Evolutionary conservation across 495 filamentous ascomycete species (phyloP).

Genomic region (Penicillium argentinense): DNA sequence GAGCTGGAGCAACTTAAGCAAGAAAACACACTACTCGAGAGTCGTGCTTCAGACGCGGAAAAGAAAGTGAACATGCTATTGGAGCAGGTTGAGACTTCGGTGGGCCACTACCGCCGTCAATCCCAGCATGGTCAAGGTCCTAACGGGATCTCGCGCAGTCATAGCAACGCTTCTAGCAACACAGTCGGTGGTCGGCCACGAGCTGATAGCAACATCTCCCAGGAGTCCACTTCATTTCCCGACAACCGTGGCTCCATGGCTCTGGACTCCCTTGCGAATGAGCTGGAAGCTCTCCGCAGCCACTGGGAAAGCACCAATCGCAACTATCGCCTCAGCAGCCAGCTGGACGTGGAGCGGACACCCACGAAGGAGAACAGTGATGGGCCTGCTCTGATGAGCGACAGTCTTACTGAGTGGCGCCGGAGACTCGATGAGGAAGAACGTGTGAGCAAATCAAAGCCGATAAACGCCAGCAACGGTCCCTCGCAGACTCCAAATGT

Average conservation of each 20-base stretch:
- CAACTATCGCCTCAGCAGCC: slow-evolving; percentile 82
- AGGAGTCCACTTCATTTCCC: slow-evolving; percentile 62
- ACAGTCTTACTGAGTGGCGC: slow-evolving; percentile 72
- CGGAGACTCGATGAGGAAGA: slow-evolving; percentile 70
- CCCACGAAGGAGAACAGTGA: slow-evolving; percentile 53
- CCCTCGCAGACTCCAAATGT: slow-evolving; percentile 30
- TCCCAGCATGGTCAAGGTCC: slow-evolving; percentile 51
- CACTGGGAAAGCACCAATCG: slow-evolving; percentile 97
- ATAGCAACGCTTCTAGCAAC: slow-evolving; percentile 48
- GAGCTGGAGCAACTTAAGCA: slow-evolving; percentile 80
- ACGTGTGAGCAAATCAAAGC: slow-evolving; percentile 31
- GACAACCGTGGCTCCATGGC: slow-evolving; percentile 78
- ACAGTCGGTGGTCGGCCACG: slow-evolving; percentile 37
- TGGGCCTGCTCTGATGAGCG: slow-evolving; percentile 54
- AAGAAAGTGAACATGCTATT: slow-evolving; percentile 88
- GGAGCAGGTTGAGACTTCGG: slow-evolving; percentile 88
- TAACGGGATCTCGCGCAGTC: slow-evolving; percentile 43
- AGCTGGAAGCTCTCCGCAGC: slow-evolving; percentile 81
- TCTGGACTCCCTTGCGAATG: slow-evolving; percentile 84
- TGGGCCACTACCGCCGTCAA: slow-evolving; percentile 91
- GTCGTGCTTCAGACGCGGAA: slow-evolving; percentile 84
- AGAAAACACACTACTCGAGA: slow-evolving; percentile 77
- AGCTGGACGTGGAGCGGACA: slow-evolving; percentile 79
- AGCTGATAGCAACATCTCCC: slow-evolving; percentile 46
- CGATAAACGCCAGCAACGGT: slow-evolving; percentile 22